phyloP scores from a whole-genome alignment of 2,329 filamentous ascomycete genomes.

The Chaetomium globosum region DNA sequence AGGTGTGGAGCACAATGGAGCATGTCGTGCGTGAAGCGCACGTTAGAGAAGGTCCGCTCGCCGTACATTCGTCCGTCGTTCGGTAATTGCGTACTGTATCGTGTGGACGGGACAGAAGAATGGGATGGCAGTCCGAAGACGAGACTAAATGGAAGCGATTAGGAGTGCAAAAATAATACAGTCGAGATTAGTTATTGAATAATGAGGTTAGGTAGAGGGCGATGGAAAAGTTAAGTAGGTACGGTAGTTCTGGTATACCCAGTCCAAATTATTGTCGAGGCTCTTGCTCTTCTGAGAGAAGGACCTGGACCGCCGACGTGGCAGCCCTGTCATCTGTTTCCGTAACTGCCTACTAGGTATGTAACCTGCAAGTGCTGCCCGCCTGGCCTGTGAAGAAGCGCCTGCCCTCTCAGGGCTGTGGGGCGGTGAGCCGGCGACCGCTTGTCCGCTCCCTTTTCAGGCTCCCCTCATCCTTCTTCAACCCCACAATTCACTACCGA shows the following conservation, averaged over 20 bases:
- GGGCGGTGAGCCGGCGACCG: constrained; percentile 15
- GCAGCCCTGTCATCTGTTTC: constrained; percentile 6
- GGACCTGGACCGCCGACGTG: not conserved
- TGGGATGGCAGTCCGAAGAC: not conserved
- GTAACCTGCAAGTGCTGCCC: not conserved
- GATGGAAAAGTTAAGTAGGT: not conserved
- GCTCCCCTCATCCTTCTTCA: not conserved
- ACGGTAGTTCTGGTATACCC: not conserved
- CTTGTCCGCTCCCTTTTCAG: constrained; percentile 21
- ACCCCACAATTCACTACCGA: constrained; percentile 5
- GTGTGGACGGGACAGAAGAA: not conserved
- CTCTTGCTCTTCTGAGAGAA: not conserved
- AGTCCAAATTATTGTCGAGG: not conserved
- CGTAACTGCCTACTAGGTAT: too few species aligned
- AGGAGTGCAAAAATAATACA: not conserved
- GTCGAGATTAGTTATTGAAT: not conserved
- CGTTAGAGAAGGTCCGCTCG: not conserved
- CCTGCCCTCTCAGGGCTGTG: not conserved
- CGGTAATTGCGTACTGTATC: not conserved
- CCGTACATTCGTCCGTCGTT: not conserved
- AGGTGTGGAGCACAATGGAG: constrained; percentile 1
- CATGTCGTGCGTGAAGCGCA: not conserved
- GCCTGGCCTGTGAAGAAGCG: not conserved
- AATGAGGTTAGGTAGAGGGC: not conserved
- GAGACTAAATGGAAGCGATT: not conserved